Evolutionary conservation across 2,329 filamentous ascomycete genomes (phyloP).

Genomic region (Diaporthe ilicicola): DNA sequence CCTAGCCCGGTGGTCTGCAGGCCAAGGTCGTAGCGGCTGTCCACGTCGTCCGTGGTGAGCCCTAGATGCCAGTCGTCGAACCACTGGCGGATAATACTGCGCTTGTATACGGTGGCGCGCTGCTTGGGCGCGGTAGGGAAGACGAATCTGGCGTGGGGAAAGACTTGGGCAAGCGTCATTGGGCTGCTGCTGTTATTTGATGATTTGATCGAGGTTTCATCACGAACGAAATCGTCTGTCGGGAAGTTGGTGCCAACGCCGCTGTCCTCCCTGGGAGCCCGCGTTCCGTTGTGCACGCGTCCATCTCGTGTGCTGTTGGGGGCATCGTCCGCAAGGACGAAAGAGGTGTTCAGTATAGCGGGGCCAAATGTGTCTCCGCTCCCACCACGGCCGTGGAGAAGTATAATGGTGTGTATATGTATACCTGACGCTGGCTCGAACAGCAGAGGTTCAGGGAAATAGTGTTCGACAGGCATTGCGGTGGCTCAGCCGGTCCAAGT

Average conservation of each 20-base stretch:
- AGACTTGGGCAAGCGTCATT: constrained; percentile 41
- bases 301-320: too few relatives aligned
- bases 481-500: not conserved
- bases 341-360: constrained; percentile 45
- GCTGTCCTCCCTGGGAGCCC: not conserved
- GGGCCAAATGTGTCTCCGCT: constrained; percentile 50
- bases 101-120: constrained; percentile 50
- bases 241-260: too few relatives aligned
- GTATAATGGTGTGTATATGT: constrained; percentile 55
- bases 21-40: constrained; percentile 36
- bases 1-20: constrained; percentile 50
- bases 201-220: not conserved
- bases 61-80: constrained; percentile 52
- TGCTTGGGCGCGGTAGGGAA: constrained; percentile 57
- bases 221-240: too few relatives aligned
- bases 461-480: constrained; percentile 19
- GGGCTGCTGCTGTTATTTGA: too few relatives aligned
- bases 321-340: constrained; percentile 15
- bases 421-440: constrained; percentile 27
- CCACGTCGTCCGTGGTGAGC: constrained; percentile 28
- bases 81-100: constrained; percentile 53
- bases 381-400: constrained; percentile 60
- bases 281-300: too few relatives aligned
- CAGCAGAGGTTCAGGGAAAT: constrained; percentile 35
- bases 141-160: constrained; percentile 56